These are phyloP conservation scores for Cladophialophora psammophila DNA, from an alignment of 2,329 filamentous ascomycete genomes.

Conservation along the genomic window DNA sequence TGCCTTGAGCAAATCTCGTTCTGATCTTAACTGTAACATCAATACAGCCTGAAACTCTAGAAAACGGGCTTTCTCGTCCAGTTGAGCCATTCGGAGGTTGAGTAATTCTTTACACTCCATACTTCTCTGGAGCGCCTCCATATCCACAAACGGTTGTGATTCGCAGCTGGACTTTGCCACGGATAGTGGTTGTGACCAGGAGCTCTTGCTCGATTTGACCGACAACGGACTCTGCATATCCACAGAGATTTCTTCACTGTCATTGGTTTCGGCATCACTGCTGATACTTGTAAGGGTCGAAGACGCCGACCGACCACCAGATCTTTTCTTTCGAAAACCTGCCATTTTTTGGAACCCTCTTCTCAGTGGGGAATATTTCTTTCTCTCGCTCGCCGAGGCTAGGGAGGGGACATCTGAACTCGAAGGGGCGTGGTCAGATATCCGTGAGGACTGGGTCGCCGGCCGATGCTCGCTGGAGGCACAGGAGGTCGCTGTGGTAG, in stretches of 20 bases:
- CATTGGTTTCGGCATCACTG: slow-evolving; percentile 31
- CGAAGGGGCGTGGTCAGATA: slow-evolving; percentile 22
- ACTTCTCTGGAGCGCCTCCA: slow-evolving; percentile 35
- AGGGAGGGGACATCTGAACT: slow-evolving; percentile 25
- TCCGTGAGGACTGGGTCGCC: slow-evolving; percentile 27
- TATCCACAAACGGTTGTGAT: slow-evolving; percentile 24
- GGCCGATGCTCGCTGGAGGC: slow-evolving; percentile 38
- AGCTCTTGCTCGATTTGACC: slow-evolving; percentile 36
- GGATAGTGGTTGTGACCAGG: slow-evolving; percentile 34
- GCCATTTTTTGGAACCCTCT: slow-evolving; percentile 38
- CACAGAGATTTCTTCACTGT: slow-evolving; percentile 23
- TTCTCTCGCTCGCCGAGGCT: slow-evolving; percentile 31
- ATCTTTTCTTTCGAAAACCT: slow-evolving; percentile 38
- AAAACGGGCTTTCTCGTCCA: slow-evolving; percentile 40
- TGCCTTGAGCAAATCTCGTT: slow-evolving; percentile 39
- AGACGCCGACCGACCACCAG: slow-evolving; percentile 25
- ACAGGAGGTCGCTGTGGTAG: slow-evolving; percentile 41
- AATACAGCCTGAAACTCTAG: slow-evolving; percentile 37
- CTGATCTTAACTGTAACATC: slow-evolving; percentile 29
- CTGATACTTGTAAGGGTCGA: slow-evolving; percentile 34
- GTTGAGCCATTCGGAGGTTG: slow-evolving; percentile 35
- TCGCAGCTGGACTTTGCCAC: slow-evolving; percentile 29
- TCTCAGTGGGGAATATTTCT: slow-evolving; percentile 36
- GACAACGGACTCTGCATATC: slow-evolving; percentile 32
- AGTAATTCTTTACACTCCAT: slow-evolving; percentile 38